phyloP scores from a whole-genome alignment of 140 eudicot genomes.

The Stevia rebaudiana region DNA sequence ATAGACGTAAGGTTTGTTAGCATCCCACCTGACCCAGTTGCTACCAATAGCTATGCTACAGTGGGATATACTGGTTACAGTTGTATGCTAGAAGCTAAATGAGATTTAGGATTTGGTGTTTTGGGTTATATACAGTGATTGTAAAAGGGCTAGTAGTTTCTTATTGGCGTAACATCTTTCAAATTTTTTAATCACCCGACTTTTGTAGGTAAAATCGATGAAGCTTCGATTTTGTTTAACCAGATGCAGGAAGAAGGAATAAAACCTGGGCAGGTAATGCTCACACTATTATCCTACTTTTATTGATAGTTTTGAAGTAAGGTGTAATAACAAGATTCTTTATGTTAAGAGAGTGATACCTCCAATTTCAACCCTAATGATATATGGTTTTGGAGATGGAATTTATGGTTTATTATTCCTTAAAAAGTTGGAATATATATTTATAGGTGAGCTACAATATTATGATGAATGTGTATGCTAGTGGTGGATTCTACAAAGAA shows the following conservation, averaged over 20 bases:
- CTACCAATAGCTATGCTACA: no score
- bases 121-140: slow-evolving; percentile 6
- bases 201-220: slow-evolving; percentile 58
- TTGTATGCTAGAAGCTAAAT: background rate
- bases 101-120: no score
- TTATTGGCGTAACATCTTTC: background rate
- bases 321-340: background rate
- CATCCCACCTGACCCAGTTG: no score
- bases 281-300: background rate
- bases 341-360: no score
- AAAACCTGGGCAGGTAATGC: slow-evolving; percentile 77
- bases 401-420: background rate
- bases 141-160: background rate
- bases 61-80: no score
- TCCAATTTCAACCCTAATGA: no score
- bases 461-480: slow-evolving; percentile 58
- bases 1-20: no score
- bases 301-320: background rate
- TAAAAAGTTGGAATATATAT: slow-evolving; percentile 6
- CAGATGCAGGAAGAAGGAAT: slow-evolving; percentile 91
- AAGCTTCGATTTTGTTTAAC: slow-evolving; percentile 61
- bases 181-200: slow-evolving; percentile 1
- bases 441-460: slow-evolving; percentile 78
- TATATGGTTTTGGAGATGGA: background rate
- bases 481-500: slow-evolving; percentile 49